Evolutionary conservation across 805 yeast species (phyloP).

Genomic region (Pichia manshurica): DNA sequence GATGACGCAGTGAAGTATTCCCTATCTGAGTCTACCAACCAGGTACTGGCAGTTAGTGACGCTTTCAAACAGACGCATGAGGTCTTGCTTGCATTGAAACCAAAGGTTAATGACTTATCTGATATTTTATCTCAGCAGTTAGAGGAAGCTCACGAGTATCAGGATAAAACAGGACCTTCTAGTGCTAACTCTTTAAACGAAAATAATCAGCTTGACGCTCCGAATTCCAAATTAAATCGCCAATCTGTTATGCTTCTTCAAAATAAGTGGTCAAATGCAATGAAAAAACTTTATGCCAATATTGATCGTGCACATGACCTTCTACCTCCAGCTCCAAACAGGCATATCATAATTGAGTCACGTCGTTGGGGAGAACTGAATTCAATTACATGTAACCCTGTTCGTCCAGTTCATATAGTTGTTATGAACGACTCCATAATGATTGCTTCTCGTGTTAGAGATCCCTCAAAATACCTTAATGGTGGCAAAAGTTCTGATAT

Average conservation of each 20-base stretch:
- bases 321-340: slow-evolving; percentile 67
- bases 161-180: slow-evolving; percentile 1
- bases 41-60: slow-evolving; percentile 51
- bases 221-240: slow-evolving; percentile 44
- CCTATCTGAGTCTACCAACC: slow-evolving; percentile 57
- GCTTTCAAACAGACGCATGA: slow-evolving; percentile 60
- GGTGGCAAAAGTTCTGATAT: slow-evolving; percentile 19
- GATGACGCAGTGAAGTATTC: slow-evolving; percentile 52
- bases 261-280: slow-evolving; percentile 73
- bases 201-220: not conserved
- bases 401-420: slow-evolving; percentile 69
- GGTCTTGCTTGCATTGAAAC: slow-evolving; percentile 58
- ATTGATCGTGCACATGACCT: slow-evolving; percentile 89
- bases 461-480: slow-evolving; percentile 19
- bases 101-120: slow-evolving; percentile 52
- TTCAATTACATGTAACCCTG: slow-evolving; percentile 76
- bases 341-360: slow-evolving; percentile 75
- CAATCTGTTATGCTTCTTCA: slow-evolving; percentile 68
- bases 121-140: slow-evolving; percentile 45
- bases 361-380: slow-evolving; percentile 85
- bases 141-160: slow-evolving; percentile 24
- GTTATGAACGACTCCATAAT: slow-evolving; percentile 71
- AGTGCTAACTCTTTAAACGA: not conserved
- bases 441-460: slow-evolving; percentile 58
- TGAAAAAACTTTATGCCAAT: slow-evolving; percentile 64